A percentile compares a stretch with the other conserved stretches of the same genome.
Conservation (phyloP, 345 rosid genomes). For the Rhodamnia rubescens region DNA sequence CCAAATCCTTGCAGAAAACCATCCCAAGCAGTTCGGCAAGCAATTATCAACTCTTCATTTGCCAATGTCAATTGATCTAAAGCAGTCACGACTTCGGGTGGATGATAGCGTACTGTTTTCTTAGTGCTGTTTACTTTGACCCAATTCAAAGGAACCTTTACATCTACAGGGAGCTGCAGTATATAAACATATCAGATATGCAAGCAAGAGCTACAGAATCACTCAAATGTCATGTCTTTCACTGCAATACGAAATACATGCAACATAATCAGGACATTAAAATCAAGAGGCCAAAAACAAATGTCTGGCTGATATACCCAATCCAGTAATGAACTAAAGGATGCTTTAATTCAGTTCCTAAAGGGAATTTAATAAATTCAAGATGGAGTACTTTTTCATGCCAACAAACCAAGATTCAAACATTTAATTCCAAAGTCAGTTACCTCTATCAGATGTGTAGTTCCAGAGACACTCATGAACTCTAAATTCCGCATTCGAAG, state of each 20-base stretch:
- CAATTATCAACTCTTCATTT: conserved; percentile 60
- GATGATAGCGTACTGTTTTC: conserved; percentile 81
- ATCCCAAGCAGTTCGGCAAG: conserved; percentile 75
- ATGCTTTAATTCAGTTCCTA: not conserved
- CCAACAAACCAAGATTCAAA: not conserved
- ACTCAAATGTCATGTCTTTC: not conserved
- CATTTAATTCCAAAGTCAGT: not conserved
- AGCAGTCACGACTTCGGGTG: conserved; percentile 68
- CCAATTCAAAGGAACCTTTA: conserved; percentile 72
- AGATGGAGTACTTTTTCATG: not conserved
- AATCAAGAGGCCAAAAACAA: not conserved
- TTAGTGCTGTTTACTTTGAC: conserved; percentile 80
- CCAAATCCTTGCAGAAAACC: conserved; percentile 53
- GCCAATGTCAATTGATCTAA: conserved; percentile 68
- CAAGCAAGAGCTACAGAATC: not conserved
- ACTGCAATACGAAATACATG: not conserved
- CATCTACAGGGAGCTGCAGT: conserved; percentile 60
- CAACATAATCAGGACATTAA: not conserved
- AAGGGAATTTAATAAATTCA: not conserved
- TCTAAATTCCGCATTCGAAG: conserved; percentile 38
- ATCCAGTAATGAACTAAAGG: not conserved
- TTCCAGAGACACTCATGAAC: conserved; percentile 49
- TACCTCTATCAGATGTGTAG: conserved; percentile 67
- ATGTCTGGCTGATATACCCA: not conserved
- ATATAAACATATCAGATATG: not conserved